These are phyloP conservation scores for Eucalyptus grandis DNA, from an alignment of 345 rosid genomes.

Conservation along the genomic window DNA sequence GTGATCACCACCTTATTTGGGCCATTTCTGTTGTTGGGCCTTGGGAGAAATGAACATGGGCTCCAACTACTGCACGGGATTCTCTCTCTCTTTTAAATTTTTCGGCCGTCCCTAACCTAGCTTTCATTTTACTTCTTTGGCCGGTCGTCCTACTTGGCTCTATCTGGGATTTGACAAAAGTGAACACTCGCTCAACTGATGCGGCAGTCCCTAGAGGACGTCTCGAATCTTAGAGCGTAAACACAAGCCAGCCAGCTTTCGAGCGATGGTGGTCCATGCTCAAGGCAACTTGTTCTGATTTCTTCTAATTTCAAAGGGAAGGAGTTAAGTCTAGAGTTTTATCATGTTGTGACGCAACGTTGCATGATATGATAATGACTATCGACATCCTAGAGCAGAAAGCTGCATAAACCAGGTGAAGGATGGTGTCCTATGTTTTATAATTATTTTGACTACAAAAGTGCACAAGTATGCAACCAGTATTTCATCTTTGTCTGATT, in stretches of 20 bases:
- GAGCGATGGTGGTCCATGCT: background rate
- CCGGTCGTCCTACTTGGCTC: background rate
- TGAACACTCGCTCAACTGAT: background rate
- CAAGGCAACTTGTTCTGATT: background rate
- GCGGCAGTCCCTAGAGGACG: background rate
- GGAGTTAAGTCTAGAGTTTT: background rate
- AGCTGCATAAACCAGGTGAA: slow-evolving; percentile 37
- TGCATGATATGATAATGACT: slow-evolving; percentile 15
- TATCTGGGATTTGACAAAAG: background rate
- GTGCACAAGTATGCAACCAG: background rate
- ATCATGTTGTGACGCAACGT: too few relatives aligned
- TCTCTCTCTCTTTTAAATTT: background rate
- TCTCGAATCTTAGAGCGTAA: background rate
- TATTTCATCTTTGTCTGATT: background rate
- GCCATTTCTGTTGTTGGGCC: background rate
- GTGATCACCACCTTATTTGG: background rate
- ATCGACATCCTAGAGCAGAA: slow-evolving; percentile 59
- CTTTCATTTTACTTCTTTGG: background rate
- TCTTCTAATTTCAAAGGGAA: background rate
- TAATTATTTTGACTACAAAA: background rate
- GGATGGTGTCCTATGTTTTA: background rate
- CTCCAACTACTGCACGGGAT: background rate
- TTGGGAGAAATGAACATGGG: background rate
- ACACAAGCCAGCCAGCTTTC: background rate
- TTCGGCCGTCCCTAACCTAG: background rate